Base-by-base conservation (phyloP, 257 asterid genomes). In the Nicotiana obtusifolia region DNA sequence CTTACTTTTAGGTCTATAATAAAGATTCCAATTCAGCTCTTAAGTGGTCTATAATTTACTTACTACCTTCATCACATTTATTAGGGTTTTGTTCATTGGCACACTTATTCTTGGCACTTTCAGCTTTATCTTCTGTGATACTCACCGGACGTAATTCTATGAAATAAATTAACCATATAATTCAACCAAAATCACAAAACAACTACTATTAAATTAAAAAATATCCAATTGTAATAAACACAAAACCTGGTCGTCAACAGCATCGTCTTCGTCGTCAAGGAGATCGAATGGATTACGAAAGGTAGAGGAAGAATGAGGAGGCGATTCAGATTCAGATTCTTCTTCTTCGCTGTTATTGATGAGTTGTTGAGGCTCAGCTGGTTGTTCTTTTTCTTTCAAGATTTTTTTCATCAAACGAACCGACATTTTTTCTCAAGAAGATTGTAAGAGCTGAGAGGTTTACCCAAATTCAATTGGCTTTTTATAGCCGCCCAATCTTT, bases 241-340 rank as follows among this genome's bases (percentile, higher is more conserved):
- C 14, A 53, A 41, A 41, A 79, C 83, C 83, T 65, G 83, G 19
- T 65, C 83, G 26, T 65, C 83, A 80, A 66, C 56, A 65, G 14
- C 65, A 65, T 80, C 78, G 14, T 82, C 75, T 16, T 82, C 85
- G 5, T 82, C 35, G 56, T 76, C 85, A 53, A 82, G 85, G 17
- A 82, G 75, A 82, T 82, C 85, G 52, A 82, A 82, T 10, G 85
- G 85, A 54, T 82, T 82, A 7, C 49, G 61, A 52, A 52, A 33
- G 26, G 60, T 16, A 22, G 77, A 26, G 20, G 84, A 35, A 44
- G 78, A 20, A 44, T 41, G 47, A 24, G 16, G 44, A 16, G 77
- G 67, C 24, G 78, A 82, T 22, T 75, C 81, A 57, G 84, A 41
- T 33, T 82, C 85, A 30, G 47, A 56, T 15, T 53, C 78, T 8